Percentiles rank a stretch among this genome's conserved stretches.
Conservation (phyloP, 1,139 yeast species). For the Pichia sp. region DNA sequence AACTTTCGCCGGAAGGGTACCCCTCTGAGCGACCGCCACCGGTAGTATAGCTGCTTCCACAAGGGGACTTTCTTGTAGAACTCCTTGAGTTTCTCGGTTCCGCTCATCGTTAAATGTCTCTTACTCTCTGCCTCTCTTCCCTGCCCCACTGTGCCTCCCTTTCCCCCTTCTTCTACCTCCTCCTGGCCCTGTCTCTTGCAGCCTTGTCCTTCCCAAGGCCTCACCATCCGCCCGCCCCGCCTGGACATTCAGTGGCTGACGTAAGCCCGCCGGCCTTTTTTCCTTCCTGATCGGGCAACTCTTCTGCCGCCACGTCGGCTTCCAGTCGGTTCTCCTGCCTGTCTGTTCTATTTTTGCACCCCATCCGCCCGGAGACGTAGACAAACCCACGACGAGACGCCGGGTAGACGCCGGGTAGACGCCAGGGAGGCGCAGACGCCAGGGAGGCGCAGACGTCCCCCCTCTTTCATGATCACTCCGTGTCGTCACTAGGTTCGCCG, state of each 20-base stretch:
- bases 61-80: conserved; percentile 23
- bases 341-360: neutral
- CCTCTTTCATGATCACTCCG: neutral
- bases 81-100: conserved; percentile 30
- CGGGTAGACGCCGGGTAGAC: too few species aligned
- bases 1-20: conserved; percentile 57
- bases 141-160: neutral
- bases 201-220: neutral
- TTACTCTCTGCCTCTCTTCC: neutral
- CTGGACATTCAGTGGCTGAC: neutral
- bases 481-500: too few species aligned
- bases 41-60: conserved; percentile 44
- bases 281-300: neutral
- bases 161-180: neutral
- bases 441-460: too few species aligned
- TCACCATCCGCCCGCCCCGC: neutral
- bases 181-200: neutral
- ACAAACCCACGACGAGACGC: too few species aligned
- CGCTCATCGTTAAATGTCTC: neutral
- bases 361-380: too few species aligned
- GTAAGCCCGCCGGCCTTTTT: neutral
- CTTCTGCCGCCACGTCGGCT: neutral
- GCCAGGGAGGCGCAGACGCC: too few species aligned
- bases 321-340: neutral
- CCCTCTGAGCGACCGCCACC: conserved; percentile 56